Base-by-base conservation (phyloP, 1,284 basidiomycete genomes). In the Ustilago loliicola region DNA sequence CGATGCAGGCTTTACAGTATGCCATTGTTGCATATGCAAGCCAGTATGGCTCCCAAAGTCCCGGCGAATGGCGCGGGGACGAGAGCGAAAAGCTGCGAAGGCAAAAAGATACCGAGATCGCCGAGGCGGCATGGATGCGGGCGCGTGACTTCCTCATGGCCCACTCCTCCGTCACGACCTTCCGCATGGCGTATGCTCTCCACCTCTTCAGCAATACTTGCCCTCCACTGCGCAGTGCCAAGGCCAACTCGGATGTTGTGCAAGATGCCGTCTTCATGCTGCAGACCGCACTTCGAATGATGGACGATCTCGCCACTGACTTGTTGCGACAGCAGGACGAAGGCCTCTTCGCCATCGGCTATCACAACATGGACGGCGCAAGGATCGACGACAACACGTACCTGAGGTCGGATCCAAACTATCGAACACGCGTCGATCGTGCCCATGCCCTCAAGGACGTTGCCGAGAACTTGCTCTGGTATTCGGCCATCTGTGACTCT, bases 141-240 rank as follows among this genome's bases (percentile, higher is more conserved):
- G 73, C 73, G 38, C 65, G 73, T 30, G 62, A 76, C 55, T 76
- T 68, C 32, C 61, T 76, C 13, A 67, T 72, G 73, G 19, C 52
- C 50, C 54, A 76, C 51, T 71, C 73, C 21, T 66, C 73, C 32
- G 65, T 72, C n/a, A 52, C 61, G 3, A 76, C 73, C 10, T 76
- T 76, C 56, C 68, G 73, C 3, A 76, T 76, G 73, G 68, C 73
- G 11, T 76, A 76, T 50, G 73, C 73, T 0, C 50, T 71, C 17
- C 73, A 76, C 30, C 65, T 76, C 23, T 76, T 76, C 62, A 60
- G 60, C 65, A 76, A 72, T 47, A 68, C 73, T 7, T 76, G 73
- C 42, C 73, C 73, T 19, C 73, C 73, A 1, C 32, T 76, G 36
- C 73, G 73, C 34, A 67, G 60, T 27, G 15, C 23, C 19, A 47